phyloP scores from a whole-genome alignment of 164 flowering plant species.

The Vitis rupestris region DNA sequence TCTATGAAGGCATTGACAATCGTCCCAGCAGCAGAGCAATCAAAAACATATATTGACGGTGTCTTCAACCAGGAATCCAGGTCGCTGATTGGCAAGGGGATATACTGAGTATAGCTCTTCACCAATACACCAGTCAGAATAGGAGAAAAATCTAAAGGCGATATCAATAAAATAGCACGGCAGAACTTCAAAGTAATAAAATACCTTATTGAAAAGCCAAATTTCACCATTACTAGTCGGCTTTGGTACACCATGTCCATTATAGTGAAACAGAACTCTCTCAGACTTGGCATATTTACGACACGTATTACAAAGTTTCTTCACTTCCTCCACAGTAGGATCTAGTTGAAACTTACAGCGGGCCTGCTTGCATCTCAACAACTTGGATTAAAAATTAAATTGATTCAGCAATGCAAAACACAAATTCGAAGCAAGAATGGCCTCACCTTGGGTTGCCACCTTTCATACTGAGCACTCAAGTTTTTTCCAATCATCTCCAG shows the following conservation, averaged over 20 bases:
- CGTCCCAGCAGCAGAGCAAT: conserved; percentile 97
- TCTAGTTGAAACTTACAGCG: conserved; percentile 80
- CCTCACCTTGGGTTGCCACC: conserved; percentile 95
- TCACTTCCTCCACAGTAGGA: conserved; percentile 93
- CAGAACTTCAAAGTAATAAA: neutral
- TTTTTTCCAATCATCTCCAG: conserved; percentile 83
- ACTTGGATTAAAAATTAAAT: conserved; percentile 5
- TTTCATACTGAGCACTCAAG: conserved; percentile 78
- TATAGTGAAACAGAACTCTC: conserved; percentile 94
- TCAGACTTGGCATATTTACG: conserved; percentile 88
- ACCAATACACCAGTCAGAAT: conserved; percentile 9
- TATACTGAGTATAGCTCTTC: conserved; percentile 94
- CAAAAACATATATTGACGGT: conserved; percentile 97
- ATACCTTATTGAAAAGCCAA: conserved; percentile 95
- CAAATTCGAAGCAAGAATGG: neutral
- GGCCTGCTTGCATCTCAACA: conserved; percentile 49
- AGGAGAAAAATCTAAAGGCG: neutral
- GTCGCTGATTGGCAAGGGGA: conserved; percentile 86
- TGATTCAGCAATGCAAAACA: conserved; percentile 3
- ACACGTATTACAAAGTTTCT: conserved; percentile 85
- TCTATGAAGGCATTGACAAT: conserved; percentile 83
- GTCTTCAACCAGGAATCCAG: conserved; percentile 96
- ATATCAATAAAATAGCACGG: neutral
- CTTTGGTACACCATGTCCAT: conserved; percentile 99
- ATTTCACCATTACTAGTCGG: conserved; percentile 97